Conservation (phyloP, 2,329 filamentous ascomycete species). For the Cryphonectria nitschkei region DNA sequence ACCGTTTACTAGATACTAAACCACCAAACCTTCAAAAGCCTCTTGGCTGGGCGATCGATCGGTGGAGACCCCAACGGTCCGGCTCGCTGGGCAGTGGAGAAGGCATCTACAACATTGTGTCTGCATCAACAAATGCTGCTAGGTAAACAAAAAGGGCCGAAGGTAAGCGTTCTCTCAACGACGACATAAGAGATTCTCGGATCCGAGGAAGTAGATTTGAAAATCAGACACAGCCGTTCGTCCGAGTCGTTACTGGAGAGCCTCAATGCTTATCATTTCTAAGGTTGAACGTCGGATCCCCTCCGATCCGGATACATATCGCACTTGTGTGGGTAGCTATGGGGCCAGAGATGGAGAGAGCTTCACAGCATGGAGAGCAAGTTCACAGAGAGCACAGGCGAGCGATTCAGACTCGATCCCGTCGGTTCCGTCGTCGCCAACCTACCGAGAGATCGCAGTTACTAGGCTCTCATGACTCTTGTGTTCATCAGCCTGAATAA, state of each 20-base stretch:
- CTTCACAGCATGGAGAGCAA: neutral
- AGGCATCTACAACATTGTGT: neutral
- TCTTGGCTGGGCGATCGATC: neutral
- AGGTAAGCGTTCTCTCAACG: neutral
- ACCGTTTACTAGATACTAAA: neutral
- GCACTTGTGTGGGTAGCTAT: neutral
- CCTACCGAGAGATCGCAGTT: neutral
- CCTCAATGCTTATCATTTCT: neutral
- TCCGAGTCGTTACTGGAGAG: neutral
- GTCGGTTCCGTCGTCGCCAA: neutral
- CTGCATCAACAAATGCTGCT: neutral
- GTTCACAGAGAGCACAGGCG: no score
- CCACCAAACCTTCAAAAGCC: neutral
- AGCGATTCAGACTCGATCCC: neutral
- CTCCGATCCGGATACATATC: neutral
- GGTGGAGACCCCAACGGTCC: neutral
- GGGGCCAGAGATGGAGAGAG: neutral
- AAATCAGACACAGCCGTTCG: neutral
- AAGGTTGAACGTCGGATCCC: neutral
- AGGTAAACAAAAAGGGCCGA: neutral
- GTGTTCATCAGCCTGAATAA: neutral
- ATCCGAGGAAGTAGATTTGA: no score
- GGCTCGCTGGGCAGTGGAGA: neutral
- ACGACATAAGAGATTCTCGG: neutral
- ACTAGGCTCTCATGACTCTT: neutral